Evolutionary conservation across 2,329 filamentous ascomycete species (phyloP).

Genomic region (Aspergillus sp.): DNA sequence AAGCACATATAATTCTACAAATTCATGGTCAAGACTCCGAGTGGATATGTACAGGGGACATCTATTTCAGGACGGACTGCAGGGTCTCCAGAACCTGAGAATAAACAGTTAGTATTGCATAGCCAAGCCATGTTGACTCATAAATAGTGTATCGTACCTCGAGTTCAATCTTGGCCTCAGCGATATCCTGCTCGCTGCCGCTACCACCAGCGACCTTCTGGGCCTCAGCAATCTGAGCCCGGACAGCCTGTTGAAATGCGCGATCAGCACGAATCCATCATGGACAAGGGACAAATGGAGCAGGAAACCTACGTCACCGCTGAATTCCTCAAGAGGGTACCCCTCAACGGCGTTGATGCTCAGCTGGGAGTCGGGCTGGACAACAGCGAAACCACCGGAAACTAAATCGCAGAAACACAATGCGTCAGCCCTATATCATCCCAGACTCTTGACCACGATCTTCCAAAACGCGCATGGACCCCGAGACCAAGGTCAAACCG

Average conservation of each 20-base stretch:
- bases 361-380: conserved; percentile 87
- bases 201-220: conserved; percentile 87
- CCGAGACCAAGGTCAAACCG: not conserved
- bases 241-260: conserved; percentile 53
- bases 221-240: conserved; percentile 83
- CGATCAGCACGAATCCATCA: conserved; percentile 1
- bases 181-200: conserved; percentile 94
- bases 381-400: conserved; percentile 91
- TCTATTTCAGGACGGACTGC: conserved; percentile 43
- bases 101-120: conserved; percentile 3
- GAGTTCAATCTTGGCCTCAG: conserved; percentile 97
- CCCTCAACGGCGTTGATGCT: conserved; percentile 99
- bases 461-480: not conserved
- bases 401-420: conserved; percentile 46
- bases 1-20: conserved; percentile 36
- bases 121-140: not conserved
- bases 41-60: conserved; percentile 33
- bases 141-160: conserved; percentile 55
- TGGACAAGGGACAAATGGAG: not conserved
- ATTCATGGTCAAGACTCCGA: conserved; percentile 23
- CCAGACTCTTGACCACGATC: not conserved
- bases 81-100: conserved; percentile 42
- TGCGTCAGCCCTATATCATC: conserved; percentile 12
- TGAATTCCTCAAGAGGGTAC: conserved; percentile 92
- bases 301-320: conserved; percentile 55